Percentiles rank a stretch among this genome's conserved stretches.
Conservation (phyloP, 257 asterid genomes). For the Solanum dulcamara region DNA sequence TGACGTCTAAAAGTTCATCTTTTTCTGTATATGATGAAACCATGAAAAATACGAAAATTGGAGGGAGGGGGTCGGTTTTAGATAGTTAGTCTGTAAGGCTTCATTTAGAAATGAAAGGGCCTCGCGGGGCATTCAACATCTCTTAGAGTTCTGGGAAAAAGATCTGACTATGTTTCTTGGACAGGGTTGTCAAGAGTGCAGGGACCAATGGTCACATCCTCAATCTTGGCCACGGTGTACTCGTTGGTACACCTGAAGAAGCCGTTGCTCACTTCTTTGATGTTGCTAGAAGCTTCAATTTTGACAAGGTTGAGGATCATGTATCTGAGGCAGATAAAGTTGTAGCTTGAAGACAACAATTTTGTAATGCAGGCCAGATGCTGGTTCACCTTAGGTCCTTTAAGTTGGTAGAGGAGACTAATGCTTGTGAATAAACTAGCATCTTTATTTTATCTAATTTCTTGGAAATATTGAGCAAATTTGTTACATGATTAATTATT, state of each 20-base stretch:
- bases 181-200: constrained; percentile 75
- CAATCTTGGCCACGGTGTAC: constrained; percentile 95
- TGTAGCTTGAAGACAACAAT: constrained; percentile 26
- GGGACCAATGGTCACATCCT: constrained; percentile 80
- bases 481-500: not conserved
- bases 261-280: constrained; percentile 87
- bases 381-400: not conserved
- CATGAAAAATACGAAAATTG: not conserved
- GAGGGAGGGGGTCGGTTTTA: not conserved
- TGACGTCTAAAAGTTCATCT: not conserved
- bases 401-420: not conserved
- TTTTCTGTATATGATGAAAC: not conserved
- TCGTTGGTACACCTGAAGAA: constrained; percentile 89
- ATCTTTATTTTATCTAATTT: not conserved
- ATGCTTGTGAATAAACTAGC: not conserved
- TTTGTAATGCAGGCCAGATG: not conserved
- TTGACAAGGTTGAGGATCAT: constrained; percentile 19
- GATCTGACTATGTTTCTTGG: constrained; percentile 4
- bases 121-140: not conserved
- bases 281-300: constrained; percentile 60
- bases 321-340: constrained; percentile 24
- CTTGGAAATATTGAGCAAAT: not conserved
- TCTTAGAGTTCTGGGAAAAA: not conserved
- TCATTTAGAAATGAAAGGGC: not conserved
- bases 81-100: not conserved